Evolutionary conservation across 129 eudicot species (phyloP), one percentile per base, ranked within the genome.

Genomic region (Tagetes patula): DNA sequence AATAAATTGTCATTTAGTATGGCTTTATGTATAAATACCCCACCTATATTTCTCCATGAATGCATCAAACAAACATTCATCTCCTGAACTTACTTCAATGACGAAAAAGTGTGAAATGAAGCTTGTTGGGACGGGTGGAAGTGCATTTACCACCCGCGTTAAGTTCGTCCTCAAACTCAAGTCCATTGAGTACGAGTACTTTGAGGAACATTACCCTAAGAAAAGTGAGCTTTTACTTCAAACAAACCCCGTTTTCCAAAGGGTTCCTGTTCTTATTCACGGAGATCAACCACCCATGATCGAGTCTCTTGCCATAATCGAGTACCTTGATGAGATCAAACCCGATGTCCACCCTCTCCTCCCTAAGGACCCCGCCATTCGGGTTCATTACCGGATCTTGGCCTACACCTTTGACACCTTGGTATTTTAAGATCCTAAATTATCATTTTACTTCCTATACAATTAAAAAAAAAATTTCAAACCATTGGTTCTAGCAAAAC

Each of bases 261-360:
- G 61, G 27, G 36, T 54, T 36, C 61, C 61, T 1, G 36, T 54
- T 11, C 61, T 54, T 30, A 5, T 54, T 6, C 61, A 10, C 27
- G 34, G 11, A 54, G 27, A 54, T 27, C 34, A 30, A 27, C 61
- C 33, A 3, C 61, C 61, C 61, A 6, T 54, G 2, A 6, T 7
- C 61, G 61, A 54, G 61, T 54, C 61, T 1, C 61, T 54, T 20
- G 34, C 61, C 61, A 54, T 54, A 54, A 54, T 54, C 10, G 61
- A 54, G 61, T 54, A 54, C 61, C 61, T 54, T 30, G 61, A 54
- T 54, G 61, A 54, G 61, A 5, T 54, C 61, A 27, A 54, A 54
- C 61, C 61, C 61, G 34, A 54, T 13, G 55, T n/a, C 27, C 55
- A 50, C 27, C 55, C 27, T 50, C 55, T 50, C 55, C 55, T 50